A percentile compares a stretch with the other conserved stretches of the same genome.
Evolutionary conservation across 441 rosid species (phyloP).

Genomic region (Arabidopsis hybrid): DNA sequence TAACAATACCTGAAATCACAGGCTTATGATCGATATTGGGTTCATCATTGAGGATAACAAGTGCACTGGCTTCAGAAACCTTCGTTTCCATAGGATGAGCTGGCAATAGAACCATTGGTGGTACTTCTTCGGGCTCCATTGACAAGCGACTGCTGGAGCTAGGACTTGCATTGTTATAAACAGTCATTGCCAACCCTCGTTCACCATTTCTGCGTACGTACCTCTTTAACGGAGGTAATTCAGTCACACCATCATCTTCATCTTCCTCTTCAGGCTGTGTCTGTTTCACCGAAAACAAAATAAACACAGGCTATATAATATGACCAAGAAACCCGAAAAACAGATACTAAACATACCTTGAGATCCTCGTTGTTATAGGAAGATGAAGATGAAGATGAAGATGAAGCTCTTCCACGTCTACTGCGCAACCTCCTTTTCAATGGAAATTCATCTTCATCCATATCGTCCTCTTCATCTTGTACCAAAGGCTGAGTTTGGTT

Average conservation of each 20-base stretch:
- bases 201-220: conserved; percentile 51
- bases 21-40: conserved; percentile 52
- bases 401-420: neutral
- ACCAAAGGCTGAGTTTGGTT: conserved; percentile 4
- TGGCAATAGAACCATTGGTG: neutral
- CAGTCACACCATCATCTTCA: conserved; percentile 48
- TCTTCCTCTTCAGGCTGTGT: conserved; percentile 53
- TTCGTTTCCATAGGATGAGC: conserved; percentile 26
- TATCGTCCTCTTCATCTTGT: conserved; percentile 4
- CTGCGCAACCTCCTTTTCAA: conserved; percentile 8
- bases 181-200: conserved; percentile 40
- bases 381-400: no score
- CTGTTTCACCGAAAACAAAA: conserved; percentile 10
- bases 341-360: conserved; percentile 1
- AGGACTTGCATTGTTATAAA: conserved; percentile 41
- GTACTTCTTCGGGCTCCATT: conserved; percentile 44
- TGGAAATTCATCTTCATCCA: conserved; percentile 6
- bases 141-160: conserved; percentile 33
- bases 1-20: conserved; percentile 58
- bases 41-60: conserved; percentile 61
- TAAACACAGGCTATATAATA: neutral
- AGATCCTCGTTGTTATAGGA: neutral
- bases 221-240: conserved; percentile 71
- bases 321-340: neutral
- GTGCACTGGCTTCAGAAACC: conserved; percentile 13